phyloP scores from a whole-genome alignment of 139 green algal genomes.

The Microglena sp. region DNA sequence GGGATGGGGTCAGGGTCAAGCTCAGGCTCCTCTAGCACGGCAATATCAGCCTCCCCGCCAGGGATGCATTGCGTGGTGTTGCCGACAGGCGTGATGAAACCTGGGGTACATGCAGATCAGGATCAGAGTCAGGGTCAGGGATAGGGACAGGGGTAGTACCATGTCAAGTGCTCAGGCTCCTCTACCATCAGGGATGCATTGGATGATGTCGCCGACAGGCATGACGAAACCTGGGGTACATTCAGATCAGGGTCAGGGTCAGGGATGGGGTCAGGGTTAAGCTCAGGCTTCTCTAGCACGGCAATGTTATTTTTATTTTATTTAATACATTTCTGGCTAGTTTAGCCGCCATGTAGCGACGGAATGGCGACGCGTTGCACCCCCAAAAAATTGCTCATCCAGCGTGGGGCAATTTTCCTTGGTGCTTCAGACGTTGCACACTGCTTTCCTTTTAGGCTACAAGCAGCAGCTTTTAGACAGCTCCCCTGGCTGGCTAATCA shows the following conservation, averaged over 20 bases:
- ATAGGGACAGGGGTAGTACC: constrained; percentile 67
- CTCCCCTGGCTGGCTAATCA: too few species aligned
- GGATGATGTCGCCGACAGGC: neutral
- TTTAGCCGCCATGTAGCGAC: too few species aligned
- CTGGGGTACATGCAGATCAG: too few species aligned
- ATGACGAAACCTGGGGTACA: constrained; percentile 62
- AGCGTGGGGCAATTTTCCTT: neutral
- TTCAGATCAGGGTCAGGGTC: constrained; percentile 74
- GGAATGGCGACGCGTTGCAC: too few species aligned
- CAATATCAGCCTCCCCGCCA: constrained; percentile 85
- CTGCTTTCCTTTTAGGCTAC: too few species aligned
- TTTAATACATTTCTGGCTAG: too few species aligned
- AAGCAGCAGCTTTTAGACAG: too few species aligned
- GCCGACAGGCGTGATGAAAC: constrained; percentile 90
- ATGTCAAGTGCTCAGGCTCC: constrained; percentile 95
- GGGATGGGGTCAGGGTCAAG: too few species aligned
- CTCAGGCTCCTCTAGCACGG: constrained; percentile 97
- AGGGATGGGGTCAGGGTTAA: neutral
- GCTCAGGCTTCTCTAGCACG: neutral
- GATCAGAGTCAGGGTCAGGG: too few species aligned
- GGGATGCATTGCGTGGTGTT: constrained; percentile 91
- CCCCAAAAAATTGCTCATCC: too few species aligned
- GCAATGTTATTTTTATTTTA: constrained; percentile 76
- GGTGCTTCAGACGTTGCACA: neutral
- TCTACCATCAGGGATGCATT: constrained; percentile 65